Conservation (phyloP, 306 rosid species). For the Sechiopsis laciniata region DNA sequence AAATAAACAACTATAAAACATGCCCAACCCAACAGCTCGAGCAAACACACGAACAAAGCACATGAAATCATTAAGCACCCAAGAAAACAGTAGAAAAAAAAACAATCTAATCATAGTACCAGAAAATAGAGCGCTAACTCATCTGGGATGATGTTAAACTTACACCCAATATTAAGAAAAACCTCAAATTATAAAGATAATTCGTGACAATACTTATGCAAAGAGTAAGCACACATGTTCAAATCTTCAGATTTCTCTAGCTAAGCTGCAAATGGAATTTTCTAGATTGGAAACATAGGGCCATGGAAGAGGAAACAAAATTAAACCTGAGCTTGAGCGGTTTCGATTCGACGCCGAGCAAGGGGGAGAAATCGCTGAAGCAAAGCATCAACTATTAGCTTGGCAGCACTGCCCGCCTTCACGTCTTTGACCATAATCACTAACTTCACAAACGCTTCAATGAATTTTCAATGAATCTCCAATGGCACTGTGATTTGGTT, state of each 20-base stretch:
- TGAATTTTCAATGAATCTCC: background rate
- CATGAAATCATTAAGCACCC: too few relatives aligned
- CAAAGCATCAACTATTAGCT: slow-evolving; percentile 91
- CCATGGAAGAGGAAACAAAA: background rate
- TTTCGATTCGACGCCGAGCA: slow-evolving; percentile 96
- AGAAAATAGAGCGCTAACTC: too few relatives aligned
- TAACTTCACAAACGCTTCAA: background rate
- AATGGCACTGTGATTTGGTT: background rate
- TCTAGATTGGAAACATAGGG: too few relatives aligned
- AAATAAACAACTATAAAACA: too few relatives aligned
- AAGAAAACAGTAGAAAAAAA: too few relatives aligned
- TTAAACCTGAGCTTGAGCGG: slow-evolving; percentile 92
- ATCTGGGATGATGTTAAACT: too few relatives aligned
- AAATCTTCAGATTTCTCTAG: background rate
- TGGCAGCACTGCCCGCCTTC: slow-evolving; percentile 98
- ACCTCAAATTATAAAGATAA: background rate
- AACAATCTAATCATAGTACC: too few relatives aligned
- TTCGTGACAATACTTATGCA: too few relatives aligned
- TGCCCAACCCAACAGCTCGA: too few relatives aligned
- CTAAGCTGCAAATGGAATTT: too few relatives aligned
- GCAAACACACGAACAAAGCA: too few relatives aligned
- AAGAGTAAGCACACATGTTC: background rate
- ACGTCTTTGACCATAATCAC: slow-evolving; percentile 31
- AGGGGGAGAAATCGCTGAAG: slow-evolving; percentile 98
- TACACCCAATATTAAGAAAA: too few relatives aligned